Base-by-base conservation (phyloP, 2,329 filamentous ascomycete genomes). In the Phyllosticta citriasiana region DNA sequence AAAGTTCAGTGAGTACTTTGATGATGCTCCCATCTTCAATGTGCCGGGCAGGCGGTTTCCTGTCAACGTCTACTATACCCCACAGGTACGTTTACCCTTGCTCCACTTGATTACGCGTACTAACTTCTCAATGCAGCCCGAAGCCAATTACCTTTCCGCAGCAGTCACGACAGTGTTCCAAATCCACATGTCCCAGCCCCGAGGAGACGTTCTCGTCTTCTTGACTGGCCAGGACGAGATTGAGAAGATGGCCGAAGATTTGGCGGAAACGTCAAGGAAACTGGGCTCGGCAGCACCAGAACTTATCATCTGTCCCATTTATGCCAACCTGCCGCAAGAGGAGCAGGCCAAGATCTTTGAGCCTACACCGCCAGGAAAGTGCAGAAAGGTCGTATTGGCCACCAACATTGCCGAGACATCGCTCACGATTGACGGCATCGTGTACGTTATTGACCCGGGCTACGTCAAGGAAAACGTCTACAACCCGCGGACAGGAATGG, bases 401-500 rank as follows among this genome's bases (percentile, higher is more conserved):
- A 97, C 94, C 2, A 99, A 99, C 71, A 97, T 99, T 73, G 94
- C 94, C 2, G 94, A 99, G 73, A 99, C 94, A 0, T 91, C 86
- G 78, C 77, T 99, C 69, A 99, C 94, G 0, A 96, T 99, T 62
- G 92, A 97, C 71, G 93, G 92, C 16, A 96, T 97, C 63, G 88
- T 93, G 8, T 97, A 95, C 71, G 94, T 97, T 40, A 96, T 97
- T 63, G 94, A 99, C 67, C 89, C 89, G 0, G 94, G 94, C 0
- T 96, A 95, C 65, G 91, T 94, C 64, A 99, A 99, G 73, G 91
- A 97, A 71, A 96, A 96, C 67, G 84, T 92, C 1, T 97, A 93
- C 77, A 96, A 96, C 64, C 88, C 92, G 0, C 85, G 88, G 0
- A 96, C 90, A 0, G 92, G 92, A 60, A 96, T 97, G 88, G 92